These are phyloP conservation scores for Debaryomyces maramus DNA, from an alignment of 805 yeast genomes.

Conservation along the genomic window DNA sequence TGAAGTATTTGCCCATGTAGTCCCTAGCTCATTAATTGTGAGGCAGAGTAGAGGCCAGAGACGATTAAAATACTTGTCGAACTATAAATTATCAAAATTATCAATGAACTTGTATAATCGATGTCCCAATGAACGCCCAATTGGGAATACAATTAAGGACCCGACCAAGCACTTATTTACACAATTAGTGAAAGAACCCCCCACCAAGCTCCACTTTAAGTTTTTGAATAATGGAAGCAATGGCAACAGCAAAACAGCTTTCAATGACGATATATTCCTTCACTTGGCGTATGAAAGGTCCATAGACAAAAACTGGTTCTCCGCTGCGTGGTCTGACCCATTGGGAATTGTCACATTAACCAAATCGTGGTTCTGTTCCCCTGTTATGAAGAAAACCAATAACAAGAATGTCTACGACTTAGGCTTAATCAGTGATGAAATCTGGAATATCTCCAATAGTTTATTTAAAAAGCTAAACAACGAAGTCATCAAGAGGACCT, in stretches of 20 bases:
- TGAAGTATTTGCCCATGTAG: conserved; percentile 35
- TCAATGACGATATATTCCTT: conserved; percentile 68
- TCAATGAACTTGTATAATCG: conserved; percentile 59
- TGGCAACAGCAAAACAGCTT: conserved; percentile 17
- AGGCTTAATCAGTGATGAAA: conserved; percentile 59
- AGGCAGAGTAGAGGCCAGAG: conserved; percentile 18
- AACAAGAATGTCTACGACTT: conserved; percentile 24
- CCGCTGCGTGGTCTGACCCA: conserved; percentile 89
- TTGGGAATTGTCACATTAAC: conserved; percentile 62
- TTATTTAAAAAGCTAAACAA: conserved; percentile 40
- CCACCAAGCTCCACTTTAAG: conserved; percentile 35
- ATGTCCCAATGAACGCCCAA: conserved; percentile 39
- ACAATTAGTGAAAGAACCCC: conserved; percentile 39
- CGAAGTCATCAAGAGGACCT: conserved; percentile 29
- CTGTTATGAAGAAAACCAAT: conserved; percentile 6
- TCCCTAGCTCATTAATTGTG: conserved; percentile 30
- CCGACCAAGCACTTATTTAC: conserved; percentile 23
- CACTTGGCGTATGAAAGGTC: conserved; percentile 88
- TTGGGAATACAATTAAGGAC: conserved; percentile 12
- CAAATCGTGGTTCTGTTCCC: conserved; percentile 59
- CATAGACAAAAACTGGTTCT: conserved; percentile 77
- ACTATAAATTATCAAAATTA: conserved; percentile 40
- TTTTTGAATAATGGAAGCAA: conserved; percentile 23
- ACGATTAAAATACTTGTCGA: conserved; percentile 28
- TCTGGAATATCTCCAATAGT: conserved; percentile 59